Conservation (phyloP, 2,329 filamentous ascomycete species). For the Penicillium sp. region DNA sequence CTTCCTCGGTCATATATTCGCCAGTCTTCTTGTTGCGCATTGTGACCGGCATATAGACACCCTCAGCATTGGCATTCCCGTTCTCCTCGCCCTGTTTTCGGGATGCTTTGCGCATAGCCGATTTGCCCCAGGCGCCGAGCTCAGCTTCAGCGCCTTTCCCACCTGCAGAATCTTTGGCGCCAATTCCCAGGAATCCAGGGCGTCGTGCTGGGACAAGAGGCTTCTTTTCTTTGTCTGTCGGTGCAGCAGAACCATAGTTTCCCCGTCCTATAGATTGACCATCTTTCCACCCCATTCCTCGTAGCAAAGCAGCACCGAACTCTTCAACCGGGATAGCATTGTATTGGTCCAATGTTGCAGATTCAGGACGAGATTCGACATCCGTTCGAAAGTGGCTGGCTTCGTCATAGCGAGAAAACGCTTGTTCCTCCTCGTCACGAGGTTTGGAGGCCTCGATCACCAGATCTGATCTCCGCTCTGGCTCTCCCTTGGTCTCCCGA, state of each 20-base stretch:
- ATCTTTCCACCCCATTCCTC: constrained; percentile 94
- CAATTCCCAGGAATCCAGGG: constrained; percentile 81
- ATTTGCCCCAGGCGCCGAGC: constrained; percentile 76
- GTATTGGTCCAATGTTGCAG: constrained; percentile 79
- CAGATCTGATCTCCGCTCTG: constrained; percentile 47
- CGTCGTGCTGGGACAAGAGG: constrained; percentile 68
- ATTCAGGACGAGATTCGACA: constrained; percentile 70
- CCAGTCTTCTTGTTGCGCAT: constrained; percentile 64
- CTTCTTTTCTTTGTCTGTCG: constrained; percentile 53
- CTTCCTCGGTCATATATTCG: constrained; percentile 63
- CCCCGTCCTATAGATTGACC: constrained; percentile 60
- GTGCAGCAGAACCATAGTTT: constrained; percentile 46
- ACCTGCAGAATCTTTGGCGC: constrained; percentile 73
- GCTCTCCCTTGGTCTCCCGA: constrained; percentile 51
- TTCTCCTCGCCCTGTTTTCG: constrained; percentile 56
- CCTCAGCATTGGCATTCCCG: constrained; percentile 39
- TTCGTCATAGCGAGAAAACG: constrained; percentile 35
- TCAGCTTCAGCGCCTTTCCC: constrained; percentile 62
- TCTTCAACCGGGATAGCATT: constrained; percentile 88
- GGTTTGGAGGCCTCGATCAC: constrained; percentile 50
- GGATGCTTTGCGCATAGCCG: constrained; percentile 56
- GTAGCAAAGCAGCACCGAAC: constrained; percentile 85
- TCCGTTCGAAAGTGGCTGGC: constrained; percentile 69
- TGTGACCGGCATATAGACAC: constrained; percentile 63
- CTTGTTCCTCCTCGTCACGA: constrained; percentile 18